A percentile compares a stretch with the other conserved stretches of the same genome.
These are phyloP conservation scores for Penicillium psychrosexuale DNA, from an alignment of 2,329 filamentous ascomycete species.

Conservation along the genomic window DNA sequence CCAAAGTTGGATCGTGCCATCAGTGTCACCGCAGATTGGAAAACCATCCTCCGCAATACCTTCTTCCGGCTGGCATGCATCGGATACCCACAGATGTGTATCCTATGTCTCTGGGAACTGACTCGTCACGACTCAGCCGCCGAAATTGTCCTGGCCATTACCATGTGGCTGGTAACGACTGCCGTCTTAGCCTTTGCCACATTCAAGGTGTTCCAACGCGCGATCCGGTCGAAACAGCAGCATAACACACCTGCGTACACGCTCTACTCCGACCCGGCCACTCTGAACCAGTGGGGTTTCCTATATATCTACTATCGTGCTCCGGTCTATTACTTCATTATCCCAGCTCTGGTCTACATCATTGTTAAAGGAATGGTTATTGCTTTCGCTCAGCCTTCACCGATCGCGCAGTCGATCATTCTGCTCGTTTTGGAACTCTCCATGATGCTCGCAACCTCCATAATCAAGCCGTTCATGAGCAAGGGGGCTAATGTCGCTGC, in stretches of 20 bases:
- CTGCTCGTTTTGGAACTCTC: constrained; percentile 77
- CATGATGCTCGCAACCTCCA: constrained; percentile 73
- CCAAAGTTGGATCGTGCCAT: constrained; percentile 66
- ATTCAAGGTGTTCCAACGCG: constrained; percentile 83
- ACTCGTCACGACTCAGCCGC: constrained; percentile 80
- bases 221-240: constrained; percentile 79
- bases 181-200: constrained; percentile 78
- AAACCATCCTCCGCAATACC: constrained; percentile 87
- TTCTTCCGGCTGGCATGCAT: constrained; percentile 86
- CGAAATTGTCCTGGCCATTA: constrained; percentile 79
- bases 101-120: constrained; percentile 91
- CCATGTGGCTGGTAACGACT: constrained; percentile 80
- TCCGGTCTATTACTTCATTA: constrained; percentile 90
- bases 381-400: constrained; percentile 68
- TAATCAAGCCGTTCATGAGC: constrained; percentile 94
- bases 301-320: constrained; percentile 95
- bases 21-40: constrained; percentile 91
- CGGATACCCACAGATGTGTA: constrained; percentile 85
- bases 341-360: constrained; percentile 72
- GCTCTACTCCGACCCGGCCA: constrained; percentile 86
- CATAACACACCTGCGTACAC: constrained; percentile 97
- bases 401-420: constrained; percentile 74
- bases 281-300: constrained; percentile 97
- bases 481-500: constrained; percentile 97
- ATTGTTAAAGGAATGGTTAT: constrained; percentile 85